Evolutionary conservation across 1,284 basidiomycete genomes (phyloP).

Genomic region (Rhodofomes roseus): DNA sequence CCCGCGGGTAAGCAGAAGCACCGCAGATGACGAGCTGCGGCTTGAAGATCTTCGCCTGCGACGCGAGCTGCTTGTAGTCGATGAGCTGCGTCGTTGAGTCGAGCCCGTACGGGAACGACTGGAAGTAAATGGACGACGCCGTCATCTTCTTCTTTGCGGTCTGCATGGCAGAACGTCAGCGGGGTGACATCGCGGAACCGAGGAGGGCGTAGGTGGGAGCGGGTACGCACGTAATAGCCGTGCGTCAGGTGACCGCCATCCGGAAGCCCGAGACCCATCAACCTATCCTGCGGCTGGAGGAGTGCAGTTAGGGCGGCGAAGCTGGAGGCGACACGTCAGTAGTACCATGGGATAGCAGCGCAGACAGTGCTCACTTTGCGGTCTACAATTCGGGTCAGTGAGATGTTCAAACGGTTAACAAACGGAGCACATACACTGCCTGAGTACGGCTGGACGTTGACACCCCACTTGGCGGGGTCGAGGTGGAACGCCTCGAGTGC

Average conservation of each 20-base stretch:
- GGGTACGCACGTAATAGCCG: conserved; percentile 81
- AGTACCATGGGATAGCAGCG: neutral
- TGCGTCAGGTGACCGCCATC: conserved; percentile 99
- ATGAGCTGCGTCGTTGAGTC: conserved; percentile 84
- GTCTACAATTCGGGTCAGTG: conserved; percentile 41
- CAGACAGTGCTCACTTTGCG: conserved; percentile 63
- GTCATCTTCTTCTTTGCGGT: conserved; percentile 99
- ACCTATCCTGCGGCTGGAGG: conserved; percentile 95
- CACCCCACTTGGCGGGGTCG: conserved; percentile 92
- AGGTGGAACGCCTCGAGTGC: conserved; percentile 97
- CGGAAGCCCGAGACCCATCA: conserved; percentile 99
- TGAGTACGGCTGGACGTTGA: conserved; percentile 99
- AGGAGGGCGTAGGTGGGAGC: neutral
- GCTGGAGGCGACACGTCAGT: conserved; percentile 39
- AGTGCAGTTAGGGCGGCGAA: conserved; percentile 97
- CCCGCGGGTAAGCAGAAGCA: conserved; percentile 97
- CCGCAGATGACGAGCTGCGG: conserved; percentile 96
- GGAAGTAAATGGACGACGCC: conserved; percentile 99
- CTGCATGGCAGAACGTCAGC: conserved; percentile 39
- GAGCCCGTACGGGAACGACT: conserved; percentile 95
- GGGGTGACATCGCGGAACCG: neutral
- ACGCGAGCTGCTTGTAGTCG: conserved; percentile 83
- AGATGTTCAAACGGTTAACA: neutral
- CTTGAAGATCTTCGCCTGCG: conserved; percentile 96
- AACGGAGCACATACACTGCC: conserved; percentile 49